Percentiles rank a stretch among this genome's conserved stretches.
Conservation (phyloP, 495 filamentous ascomycete genomes). For the Podospora comata region DNA sequence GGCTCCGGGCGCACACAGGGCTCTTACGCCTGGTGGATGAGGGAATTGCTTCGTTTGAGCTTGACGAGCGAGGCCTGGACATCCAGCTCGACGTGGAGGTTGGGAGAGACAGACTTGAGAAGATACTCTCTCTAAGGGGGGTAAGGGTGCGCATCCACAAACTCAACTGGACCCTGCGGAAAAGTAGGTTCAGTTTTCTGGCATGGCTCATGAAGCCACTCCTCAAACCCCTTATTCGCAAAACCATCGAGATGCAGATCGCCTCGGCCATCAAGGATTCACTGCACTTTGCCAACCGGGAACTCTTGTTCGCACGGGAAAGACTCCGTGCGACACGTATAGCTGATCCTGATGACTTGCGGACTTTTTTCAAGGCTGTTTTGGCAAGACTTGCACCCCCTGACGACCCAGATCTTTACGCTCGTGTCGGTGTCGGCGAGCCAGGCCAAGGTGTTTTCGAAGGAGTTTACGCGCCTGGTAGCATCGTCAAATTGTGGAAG, state of each 20-base stretch:
- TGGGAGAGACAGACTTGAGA: constrained; percentile 66
- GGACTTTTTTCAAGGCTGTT: constrained; percentile 78
- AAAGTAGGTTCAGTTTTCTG: constrained; percentile 70
- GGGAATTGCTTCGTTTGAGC: constrained; percentile 77
- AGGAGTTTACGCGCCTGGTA: constrained; percentile 82
- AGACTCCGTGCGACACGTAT: constrained; percentile 80
- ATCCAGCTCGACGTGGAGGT: constrained; percentile 80
- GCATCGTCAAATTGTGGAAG: constrained; percentile 81
- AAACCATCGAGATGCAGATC: constrained; percentile 73
- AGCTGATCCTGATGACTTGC: constrained; percentile 72
- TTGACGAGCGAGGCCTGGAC: constrained; percentile 84
- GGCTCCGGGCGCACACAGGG: constrained; percentile 62
- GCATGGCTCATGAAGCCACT: constrained; percentile 84
- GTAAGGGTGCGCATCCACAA: constrained; percentile 83
- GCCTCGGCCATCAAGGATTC: constrained; percentile 65
- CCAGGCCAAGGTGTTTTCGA: constrained; percentile 69
- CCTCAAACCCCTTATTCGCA: constrained; percentile 74
- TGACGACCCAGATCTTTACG: constrained; percentile 70
- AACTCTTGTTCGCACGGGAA: constrained; percentile 82
- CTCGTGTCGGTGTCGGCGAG: constrained; percentile 61
- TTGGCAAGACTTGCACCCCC: constrained; percentile 66
- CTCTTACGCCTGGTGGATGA: constrained; percentile 67
- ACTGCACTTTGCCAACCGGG: constrained; percentile 72
- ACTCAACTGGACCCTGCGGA: constrained; percentile 70
- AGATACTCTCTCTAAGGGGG: constrained; percentile 71